Percentiles rank a stretch among this genome's conserved stretches.
These are phyloP conservation scores for Furcasterigmium sp. DNA, from an alignment of 2,329 filamentous ascomycete genomes.

Conservation along the genomic window DNA sequence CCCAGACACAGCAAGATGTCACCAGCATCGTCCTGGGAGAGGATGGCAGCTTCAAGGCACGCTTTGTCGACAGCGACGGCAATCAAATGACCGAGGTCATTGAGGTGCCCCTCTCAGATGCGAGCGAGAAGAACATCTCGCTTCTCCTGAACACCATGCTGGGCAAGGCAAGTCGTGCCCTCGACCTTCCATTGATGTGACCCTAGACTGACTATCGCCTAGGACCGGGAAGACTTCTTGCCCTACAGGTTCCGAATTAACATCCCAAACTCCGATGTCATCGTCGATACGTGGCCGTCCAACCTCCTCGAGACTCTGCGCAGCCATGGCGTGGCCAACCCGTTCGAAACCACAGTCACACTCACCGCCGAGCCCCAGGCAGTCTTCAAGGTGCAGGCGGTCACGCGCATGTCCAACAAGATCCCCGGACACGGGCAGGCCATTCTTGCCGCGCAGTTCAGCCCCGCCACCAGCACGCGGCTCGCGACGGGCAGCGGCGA, in stretches of 20 bases:
- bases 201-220: constrained; percentile 4
- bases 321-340: constrained; percentile 51
- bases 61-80: constrained; percentile 79
- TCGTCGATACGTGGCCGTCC: constrained; percentile 51
- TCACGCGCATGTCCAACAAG: constrained; percentile 81
- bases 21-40: constrained; percentile 56
- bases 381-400: constrained; percentile 87
- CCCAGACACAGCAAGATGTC: constrained; percentile 71
- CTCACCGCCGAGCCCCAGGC: constrained; percentile 73
- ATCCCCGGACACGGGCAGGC: constrained; percentile 90
- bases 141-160: constrained; percentile 80
- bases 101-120: constrained; percentile 75
- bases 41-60: constrained; percentile 75
- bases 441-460: constrained; percentile 83
- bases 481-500: constrained; percentile 90
- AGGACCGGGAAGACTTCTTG: constrained; percentile 54
- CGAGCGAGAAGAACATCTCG: constrained; percentile 84
- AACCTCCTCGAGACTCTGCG: constrained; percentile 50
- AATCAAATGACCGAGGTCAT: constrained; percentile 66
- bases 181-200: neutral
- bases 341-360: constrained; percentile 49
- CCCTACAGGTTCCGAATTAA: constrained; percentile 58
- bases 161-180: constrained; percentile 56
- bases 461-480: constrained; percentile 67
- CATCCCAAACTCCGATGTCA: constrained; percentile 45